These are phyloP conservation scores for Exophiala calicioides DNA, from an alignment of 2,329 filamentous ascomycete species.

Conservation along the genomic window DNA sequence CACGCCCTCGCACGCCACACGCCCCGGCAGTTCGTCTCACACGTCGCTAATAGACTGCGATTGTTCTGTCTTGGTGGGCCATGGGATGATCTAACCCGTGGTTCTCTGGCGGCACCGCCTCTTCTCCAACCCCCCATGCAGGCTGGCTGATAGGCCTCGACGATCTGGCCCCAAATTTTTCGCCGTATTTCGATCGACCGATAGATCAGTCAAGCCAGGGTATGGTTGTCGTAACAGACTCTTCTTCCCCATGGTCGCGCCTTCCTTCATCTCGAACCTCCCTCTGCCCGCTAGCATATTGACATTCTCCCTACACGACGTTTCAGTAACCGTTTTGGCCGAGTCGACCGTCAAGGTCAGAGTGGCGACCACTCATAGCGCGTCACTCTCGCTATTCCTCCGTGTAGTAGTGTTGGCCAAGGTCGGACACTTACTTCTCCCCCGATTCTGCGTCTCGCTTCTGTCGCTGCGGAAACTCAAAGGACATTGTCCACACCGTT, in stretches of 20 bases:
- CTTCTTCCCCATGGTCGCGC: constrained; percentile 11
- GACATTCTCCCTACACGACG: constrained; percentile 7
- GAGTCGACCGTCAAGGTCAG: constrained; percentile 18
- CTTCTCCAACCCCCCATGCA: constrained; percentile 6
- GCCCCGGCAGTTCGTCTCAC: constrained; percentile 21
- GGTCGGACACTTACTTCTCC: constrained; percentile 20
- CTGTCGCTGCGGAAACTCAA: constrained; percentile 17
- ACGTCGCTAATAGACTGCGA: constrained; percentile 3
- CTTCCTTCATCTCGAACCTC: constrained; percentile 5
- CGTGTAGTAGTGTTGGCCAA: constrained; percentile 20
- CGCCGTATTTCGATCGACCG: constrained; percentile 24
- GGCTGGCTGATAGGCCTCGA: constrained; percentile 9
- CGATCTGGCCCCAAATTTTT: constrained; percentile 23
- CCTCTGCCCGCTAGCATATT: constrained; percentile 10
- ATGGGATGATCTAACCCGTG: constrained; percentile 7
- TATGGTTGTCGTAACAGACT: constrained; percentile 14
- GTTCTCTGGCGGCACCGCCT: too few species aligned
- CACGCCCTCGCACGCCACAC: constrained; percentile 19
- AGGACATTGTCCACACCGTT: constrained; percentile 4
- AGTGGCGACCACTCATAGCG: constrained; percentile 23
- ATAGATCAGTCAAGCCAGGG: constrained; percentile 20
- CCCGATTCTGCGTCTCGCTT: constrained; percentile 25
- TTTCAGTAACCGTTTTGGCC: constrained; percentile 23
- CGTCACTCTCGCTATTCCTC: constrained; percentile 17
- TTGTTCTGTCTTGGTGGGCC: constrained; percentile 5